Evolutionary conservation across 2,329 filamentous ascomycete species (phyloP), one percentile per base, ranked within the genome.

Genomic region (Fusarium sp.): DNA sequence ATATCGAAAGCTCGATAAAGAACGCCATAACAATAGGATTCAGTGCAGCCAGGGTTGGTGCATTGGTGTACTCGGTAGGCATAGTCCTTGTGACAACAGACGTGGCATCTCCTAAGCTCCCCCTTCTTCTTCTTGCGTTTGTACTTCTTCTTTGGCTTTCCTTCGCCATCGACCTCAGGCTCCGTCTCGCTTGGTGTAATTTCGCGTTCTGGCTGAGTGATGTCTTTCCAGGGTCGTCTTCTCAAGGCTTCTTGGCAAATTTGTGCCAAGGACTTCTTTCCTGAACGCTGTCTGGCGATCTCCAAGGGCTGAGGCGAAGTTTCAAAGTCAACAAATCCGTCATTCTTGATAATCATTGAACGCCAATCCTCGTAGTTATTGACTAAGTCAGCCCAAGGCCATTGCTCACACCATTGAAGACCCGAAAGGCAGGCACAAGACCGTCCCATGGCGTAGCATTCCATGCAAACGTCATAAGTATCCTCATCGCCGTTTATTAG

Each of bases 381-480:
- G 1, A 90, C 86, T 16, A 99, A 86, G 19, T 95, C 90, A 46
- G 90, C 87, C 95, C 95, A 98, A 18, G 89, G 85, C 88, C 95
- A 98, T 80, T 98, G 96, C 80, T 99, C 95, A 57, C 94, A 94
- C 95, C 96, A 99, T 69, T 89, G 90, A 16, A 97, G 88, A 25
- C 91, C 91, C 7, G 95, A 97, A 57, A 97, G 88, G 79, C 96
- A 99, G 6, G 89, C 90, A 80, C 96, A 99, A 50, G 95, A 97
- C 58, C 96, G 90, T 28, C 96, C 96, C 93, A 98, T 97, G n/a
- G 91, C 93, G 79, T 97, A 99, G 80, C 96, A 99, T 76, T 99
- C 96, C 93, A 99, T 95, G 79, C 96, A 99, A 28, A 99, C 88
- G 80, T 99, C 96, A 80, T 98, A 99, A 0, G 94, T 94, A 79